Evolutionary conservation across 2,329 filamentous ascomycete genomes (phyloP).

Genomic region (Cryphonectria radicalis): DNA sequence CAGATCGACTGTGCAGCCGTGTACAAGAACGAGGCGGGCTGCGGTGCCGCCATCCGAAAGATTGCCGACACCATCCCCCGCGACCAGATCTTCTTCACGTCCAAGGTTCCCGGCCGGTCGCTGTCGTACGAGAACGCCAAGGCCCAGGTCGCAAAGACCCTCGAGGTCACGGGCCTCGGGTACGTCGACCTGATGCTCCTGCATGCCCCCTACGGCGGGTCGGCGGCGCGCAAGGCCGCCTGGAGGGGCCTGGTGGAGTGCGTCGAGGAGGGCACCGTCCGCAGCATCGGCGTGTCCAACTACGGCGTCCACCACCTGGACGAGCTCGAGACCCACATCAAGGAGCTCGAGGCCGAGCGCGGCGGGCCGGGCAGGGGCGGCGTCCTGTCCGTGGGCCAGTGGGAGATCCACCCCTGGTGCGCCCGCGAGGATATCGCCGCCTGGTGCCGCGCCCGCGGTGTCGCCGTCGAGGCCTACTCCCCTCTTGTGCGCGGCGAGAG

Average conservation of each 20-base stretch:
- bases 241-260: slow-evolving; percentile 68
- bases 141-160: slow-evolving; percentile 64
- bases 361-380: slow-evolving; percentile 69
- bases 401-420: slow-evolving; percentile 90
- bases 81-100: slow-evolving; percentile 58
- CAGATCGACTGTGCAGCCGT: slow-evolving; percentile 58
- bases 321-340: slow-evolving; percentile 62
- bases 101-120: slow-evolving; percentile 53
- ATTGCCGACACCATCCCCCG: slow-evolving; percentile 46
- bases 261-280: slow-evolving; percentile 64
- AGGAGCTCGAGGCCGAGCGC: slow-evolving; percentile 63
- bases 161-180: slow-evolving; percentile 63
- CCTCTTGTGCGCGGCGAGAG: slow-evolving; percentile 70
- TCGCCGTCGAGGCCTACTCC: slow-evolving; percentile 67
- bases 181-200: slow-evolving; percentile 72
- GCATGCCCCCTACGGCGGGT: slow-evolving; percentile 64
- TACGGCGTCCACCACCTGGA: slow-evolving; percentile 67
- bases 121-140: slow-evolving; percentile 66
- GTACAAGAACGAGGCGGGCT: slow-evolving; percentile 56
- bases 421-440: slow-evolving; percentile 75
- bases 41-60: slow-evolving; percentile 49
- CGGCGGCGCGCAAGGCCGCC: slow-evolving; percentile 58
- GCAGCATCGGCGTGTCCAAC: slow-evolving; percentile 67
- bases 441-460: slow-evolving; percentile 70
- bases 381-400: slow-evolving; percentile 81